These are phyloP conservation scores for Candida railenensis DNA, from an alignment of 805 yeast species.

Conservation along the genomic window DNA sequence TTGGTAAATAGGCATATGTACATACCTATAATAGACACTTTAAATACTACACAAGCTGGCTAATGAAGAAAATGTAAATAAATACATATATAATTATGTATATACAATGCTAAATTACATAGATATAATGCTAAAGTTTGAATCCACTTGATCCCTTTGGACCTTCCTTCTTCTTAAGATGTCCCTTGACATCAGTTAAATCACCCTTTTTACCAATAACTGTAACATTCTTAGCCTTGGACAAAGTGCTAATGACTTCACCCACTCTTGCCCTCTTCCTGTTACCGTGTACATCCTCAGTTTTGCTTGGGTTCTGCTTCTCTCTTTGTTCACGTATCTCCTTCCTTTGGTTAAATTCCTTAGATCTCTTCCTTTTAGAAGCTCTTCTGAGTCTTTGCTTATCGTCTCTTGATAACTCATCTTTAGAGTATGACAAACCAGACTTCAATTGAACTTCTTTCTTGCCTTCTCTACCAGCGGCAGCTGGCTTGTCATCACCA, in stretches of 20 bases:
- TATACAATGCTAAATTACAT: slow-evolving; percentile 1
- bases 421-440: slow-evolving; percentile 78
- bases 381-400: slow-evolving; percentile 85
- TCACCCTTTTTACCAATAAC: slow-evolving; percentile 76
- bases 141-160: slow-evolving; percentile 28
- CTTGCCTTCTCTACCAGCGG: slow-evolving; percentile 29
- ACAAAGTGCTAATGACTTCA: slow-evolving; percentile 66
- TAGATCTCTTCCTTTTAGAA: slow-evolving; percentile 75
- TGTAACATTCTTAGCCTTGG: slow-evolving; percentile 73
- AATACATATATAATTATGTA: background rate
- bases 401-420: slow-evolving; percentile 80
- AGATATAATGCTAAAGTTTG: slow-evolving; percentile 15
- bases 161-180: slow-evolving; percentile 47
- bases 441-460: slow-evolving; percentile 67
- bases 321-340: slow-evolving; percentile 26
- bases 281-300: slow-evolving; percentile 16
- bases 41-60: background rate
- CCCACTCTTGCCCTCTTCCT: slow-evolving; percentile 56
- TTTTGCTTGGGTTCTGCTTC: slow-evolving; percentile 19
- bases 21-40: too few species aligned
- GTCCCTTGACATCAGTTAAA: slow-evolving; percentile 70
- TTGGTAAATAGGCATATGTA: slow-evolving; percentile 15
- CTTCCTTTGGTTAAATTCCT: slow-evolving; percentile 41
- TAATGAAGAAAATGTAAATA: background rate
- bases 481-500: slow-evolving; percentile 35